Base-by-base conservation (phyloP, 2,329 filamentous ascomycete species). In the Cladophialophora exuberans region DNA sequence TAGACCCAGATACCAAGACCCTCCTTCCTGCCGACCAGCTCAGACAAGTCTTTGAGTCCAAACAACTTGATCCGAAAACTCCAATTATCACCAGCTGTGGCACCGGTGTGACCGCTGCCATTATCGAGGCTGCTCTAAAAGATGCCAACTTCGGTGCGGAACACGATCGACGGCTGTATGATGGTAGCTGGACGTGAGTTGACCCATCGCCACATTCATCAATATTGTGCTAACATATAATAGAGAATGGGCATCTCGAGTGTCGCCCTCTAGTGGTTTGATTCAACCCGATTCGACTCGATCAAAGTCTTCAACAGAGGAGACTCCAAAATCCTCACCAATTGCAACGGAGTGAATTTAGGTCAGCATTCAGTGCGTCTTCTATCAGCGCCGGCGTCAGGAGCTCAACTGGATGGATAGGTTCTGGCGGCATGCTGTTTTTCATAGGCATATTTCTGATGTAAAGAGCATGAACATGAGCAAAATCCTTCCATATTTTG, bases 111-210 rank as follows among this genome's bases (percentile, higher is more conserved):
- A 97, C 92, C 9, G 94, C 94, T 6, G 90, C 89, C 15, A 83
- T 97, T 38, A 84, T 99, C 36, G 94, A 99, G 69, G 87, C 91
- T 31, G 94, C 91, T 1, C 75, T 99, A 50, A 84, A 83, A 25
- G 85, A 90, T 71, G 90, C 92, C 18, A 86, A 85, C 1, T 92
- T 85, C 67, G 89, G 88, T 1, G 77, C 83, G 3, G 73, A 82
- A 0, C 81, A 85, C 57, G 82, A 83, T 51, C 83, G 89, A 63
- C 86, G 82, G 68, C 79, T 99, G 18, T 99, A 99, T 67, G 94
- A 99, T 71, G 94, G 94, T 43, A 96, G 92, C 72, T 99, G 94
- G 94, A 97, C 94, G 82, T 96, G 79, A 85, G 89, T 87, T n/a
- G n/a, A 2, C 51, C 26, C 33, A 36, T 26, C 43, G 23, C 10